Evolutionary conservation across 352 stramenopile species (phyloP).

Genomic region (Phytophthora citricola): DNA sequence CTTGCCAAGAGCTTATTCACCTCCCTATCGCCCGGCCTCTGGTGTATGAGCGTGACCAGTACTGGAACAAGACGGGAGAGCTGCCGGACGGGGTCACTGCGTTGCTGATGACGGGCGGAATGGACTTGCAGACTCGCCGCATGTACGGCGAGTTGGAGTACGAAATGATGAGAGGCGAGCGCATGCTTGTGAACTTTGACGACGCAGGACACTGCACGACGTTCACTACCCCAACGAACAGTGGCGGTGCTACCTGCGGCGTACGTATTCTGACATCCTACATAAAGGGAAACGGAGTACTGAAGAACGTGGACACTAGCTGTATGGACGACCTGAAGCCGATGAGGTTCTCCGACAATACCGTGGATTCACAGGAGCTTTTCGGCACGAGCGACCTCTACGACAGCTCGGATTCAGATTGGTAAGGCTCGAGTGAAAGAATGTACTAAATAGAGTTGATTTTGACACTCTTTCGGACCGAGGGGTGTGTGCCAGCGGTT

Average conservation of each 20-base stretch:
- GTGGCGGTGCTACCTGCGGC: conserved; percentile 59
- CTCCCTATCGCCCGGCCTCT: conserved; percentile 48
- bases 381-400: conserved; percentile 57
- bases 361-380: conserved; percentile 38
- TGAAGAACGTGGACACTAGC: conserved; percentile 69
- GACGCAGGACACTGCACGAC: conserved; percentile 79
- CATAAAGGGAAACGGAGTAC: conserved; percentile 58
- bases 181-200: conserved; percentile 76
- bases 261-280: conserved; percentile 75
- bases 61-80: conserved; percentile 69
- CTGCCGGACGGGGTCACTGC: conserved; percentile 50
- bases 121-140: conserved; percentile 61
- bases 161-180: conserved; percentile 49
- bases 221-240: conserved; percentile 68
- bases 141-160: conserved; percentile 66
- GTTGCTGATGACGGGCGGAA: conserved; percentile 60
- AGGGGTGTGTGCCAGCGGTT: neutral
- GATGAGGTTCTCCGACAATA: conserved; percentile 49
- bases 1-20: conserved; percentile 58
- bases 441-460: conserved; percentile 20
- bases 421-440: conserved; percentile 18
- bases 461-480: neutral
- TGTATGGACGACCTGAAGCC: conserved; percentile 67
- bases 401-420: conserved; percentile 28
- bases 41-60: conserved; percentile 66